Percentiles rank a stretch among this genome's conserved stretches.
Conservation (phyloP, 495 filamentous ascomycete species). For the Corynascus novoguineensis region DNA sequence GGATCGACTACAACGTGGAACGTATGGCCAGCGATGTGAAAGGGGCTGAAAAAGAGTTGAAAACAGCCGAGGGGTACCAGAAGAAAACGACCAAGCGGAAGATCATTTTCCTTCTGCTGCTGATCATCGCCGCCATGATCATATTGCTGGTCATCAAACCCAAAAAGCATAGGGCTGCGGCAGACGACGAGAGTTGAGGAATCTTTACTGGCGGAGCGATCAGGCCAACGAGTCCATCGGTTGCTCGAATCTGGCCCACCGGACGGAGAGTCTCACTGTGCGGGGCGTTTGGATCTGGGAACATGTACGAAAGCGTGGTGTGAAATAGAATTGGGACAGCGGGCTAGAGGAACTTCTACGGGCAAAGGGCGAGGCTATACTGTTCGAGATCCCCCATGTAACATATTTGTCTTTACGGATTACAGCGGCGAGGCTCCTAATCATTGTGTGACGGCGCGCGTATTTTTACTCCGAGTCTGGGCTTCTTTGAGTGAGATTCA, state of each 20-base stretch:
- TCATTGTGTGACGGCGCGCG: too few species aligned
- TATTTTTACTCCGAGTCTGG: too few species aligned
- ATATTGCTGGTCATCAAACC: constrained; percentile 85
- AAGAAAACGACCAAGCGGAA: constrained; percentile 83
- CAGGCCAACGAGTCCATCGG: neutral
- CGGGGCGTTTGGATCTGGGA: neutral
- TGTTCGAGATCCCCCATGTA: neutral
- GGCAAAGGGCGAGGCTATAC: neutral
- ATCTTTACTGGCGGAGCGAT: neutral
- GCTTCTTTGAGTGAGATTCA: too few species aligned
- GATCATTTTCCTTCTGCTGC: constrained; percentile 75
- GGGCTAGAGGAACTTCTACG: neutral
- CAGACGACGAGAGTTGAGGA: neutral
- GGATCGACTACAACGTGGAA: constrained; percentile 98
- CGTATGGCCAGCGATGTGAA: constrained; percentile 85
- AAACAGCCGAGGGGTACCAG: constrained; percentile 80
- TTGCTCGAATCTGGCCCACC: neutral
- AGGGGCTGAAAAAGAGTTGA: constrained; percentile 84
- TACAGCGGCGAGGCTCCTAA: neutral
- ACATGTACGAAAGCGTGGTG: neutral
- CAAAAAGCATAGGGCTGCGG: constrained; percentile 41
- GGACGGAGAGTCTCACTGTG: neutral
- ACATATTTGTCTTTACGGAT: neutral
- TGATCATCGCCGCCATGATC: constrained; percentile 78
- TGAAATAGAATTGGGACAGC: neutral